Conservation (phyloP, 2,329 filamentous ascomycete genomes). For the Aspergillus brunneoviolaceus region DNA sequence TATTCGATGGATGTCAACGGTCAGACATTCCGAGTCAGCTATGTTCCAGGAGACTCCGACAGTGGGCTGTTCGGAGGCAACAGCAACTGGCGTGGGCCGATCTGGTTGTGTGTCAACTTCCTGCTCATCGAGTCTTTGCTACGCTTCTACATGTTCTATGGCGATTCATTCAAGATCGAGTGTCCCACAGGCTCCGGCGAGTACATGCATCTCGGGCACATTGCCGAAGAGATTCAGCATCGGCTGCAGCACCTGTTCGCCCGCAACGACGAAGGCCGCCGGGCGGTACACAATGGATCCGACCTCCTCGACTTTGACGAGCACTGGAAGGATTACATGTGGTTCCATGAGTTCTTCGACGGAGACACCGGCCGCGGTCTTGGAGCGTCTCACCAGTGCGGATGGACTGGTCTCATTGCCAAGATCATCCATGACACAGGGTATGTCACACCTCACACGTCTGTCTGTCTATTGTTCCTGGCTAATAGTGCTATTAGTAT, state of each 20-base stretch:
- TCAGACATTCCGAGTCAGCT: slow-evolving; percentile 81
- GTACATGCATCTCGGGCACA: slow-evolving; percentile 91
- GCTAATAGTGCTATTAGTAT: slow-evolving; percentile 59
- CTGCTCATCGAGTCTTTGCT: slow-evolving; percentile 91
- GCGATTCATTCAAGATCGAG: slow-evolving; percentile 81
- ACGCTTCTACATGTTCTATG: slow-evolving; percentile 95
- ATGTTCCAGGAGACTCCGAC: slow-evolving; percentile 94
- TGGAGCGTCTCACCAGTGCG: slow-evolving; percentile 90
- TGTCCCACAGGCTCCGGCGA: slow-evolving; percentile 92
- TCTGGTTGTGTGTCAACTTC: slow-evolving; percentile 97
- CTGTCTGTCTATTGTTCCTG: not conserved
- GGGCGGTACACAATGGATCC: slow-evolving; percentile 83
- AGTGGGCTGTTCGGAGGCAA: slow-evolving; percentile 94
- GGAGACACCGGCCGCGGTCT: slow-evolving; percentile 86
- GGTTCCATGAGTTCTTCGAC: slow-evolving; percentile 98
- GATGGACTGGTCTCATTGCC: slow-evolving; percentile 93
- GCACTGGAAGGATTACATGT: slow-evolving; percentile 89
- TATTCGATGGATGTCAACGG: slow-evolving; percentile 96
- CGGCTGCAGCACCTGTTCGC: slow-evolving; percentile 89
- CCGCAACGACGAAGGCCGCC: slow-evolving; percentile 76
- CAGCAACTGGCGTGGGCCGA: slow-evolving; percentile 95
- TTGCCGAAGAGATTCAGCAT: slow-evolving; percentile 93
- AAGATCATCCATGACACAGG: slow-evolving; percentile 98
- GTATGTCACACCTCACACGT: slow-evolving; percentile 54
- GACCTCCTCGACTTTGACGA: slow-evolving; percentile 87